Conservation (phyloP, 2,329 filamentous ascomycete species). For the Colletotrichum coccodes region DNA sequence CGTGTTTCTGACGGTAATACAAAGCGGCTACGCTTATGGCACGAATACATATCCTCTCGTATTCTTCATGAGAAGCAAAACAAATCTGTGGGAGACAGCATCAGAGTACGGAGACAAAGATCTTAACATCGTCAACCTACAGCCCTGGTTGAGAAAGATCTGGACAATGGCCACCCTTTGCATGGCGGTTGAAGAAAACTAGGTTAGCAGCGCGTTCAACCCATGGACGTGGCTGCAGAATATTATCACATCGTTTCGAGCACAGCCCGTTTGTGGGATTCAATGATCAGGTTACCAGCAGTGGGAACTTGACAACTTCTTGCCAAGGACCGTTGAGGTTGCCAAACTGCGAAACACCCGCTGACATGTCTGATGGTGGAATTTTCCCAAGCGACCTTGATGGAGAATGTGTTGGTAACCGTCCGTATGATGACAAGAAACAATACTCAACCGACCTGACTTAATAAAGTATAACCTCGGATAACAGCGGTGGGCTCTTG, state of each 20-base stretch:
- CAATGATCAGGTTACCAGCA: not conserved
- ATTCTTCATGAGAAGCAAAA: no score
- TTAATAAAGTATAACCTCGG: not conserved
- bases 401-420: not conserved
- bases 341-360: not conserved
- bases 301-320: not conserved
- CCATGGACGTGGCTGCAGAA: not conserved
- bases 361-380: not conserved
- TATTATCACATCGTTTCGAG: no score
- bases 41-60: no score
- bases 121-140: not conserved
- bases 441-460: not conserved
- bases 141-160: not conserved
- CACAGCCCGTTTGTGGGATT: not conserved
- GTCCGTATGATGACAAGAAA: not conserved
- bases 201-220: not conserved
- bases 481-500: not conserved
- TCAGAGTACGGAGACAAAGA: not conserved
- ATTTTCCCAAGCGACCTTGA: not conserved
- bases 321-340: not conserved
- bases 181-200: not conserved
- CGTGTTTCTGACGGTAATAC: no score
- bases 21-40: no score
- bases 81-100: no score
- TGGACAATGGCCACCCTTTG: not conserved